Evolutionary conservation across 2,329 filamentous ascomycete species (phyloP).

Genomic region (Rhinocladiella mackenziei): DNA sequence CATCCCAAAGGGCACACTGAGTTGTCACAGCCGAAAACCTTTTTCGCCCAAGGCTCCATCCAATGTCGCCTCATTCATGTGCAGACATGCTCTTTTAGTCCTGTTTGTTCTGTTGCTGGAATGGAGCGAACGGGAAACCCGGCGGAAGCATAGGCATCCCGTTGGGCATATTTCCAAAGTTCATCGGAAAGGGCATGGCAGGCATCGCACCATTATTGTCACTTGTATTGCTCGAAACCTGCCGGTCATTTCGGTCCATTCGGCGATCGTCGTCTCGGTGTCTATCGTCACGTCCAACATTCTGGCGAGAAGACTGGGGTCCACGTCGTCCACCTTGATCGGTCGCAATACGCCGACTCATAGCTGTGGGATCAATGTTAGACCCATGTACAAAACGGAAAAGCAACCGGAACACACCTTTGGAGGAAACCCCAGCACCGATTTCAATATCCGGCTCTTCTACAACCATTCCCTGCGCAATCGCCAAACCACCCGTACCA

Average conservation of each 20-base stretch:
- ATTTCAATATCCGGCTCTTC: constrained; percentile 99
- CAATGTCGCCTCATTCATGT: neutral
- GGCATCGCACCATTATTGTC: constrained; percentile 30
- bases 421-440: constrained; percentile 92
- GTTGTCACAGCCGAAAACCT: neutral
- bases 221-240: constrained; percentile 18
- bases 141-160: constrained; percentile 49
- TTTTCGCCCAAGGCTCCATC: neutral
- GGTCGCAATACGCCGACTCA: constrained; percentile 50
- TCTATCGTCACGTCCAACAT: constrained; percentile 34
- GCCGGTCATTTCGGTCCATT: constrained; percentile 24
- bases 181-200: constrained; percentile 28
- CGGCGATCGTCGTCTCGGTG: constrained; percentile 37
- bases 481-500: constrained; percentile 77
- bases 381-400: constrained; percentile 5
- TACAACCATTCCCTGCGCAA: constrained; percentile 79
- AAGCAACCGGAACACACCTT: constrained; percentile 50
- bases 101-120: constrained; percentile 24
- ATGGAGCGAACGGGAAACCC: constrained; percentile 40
- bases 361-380: constrained; percentile 38
- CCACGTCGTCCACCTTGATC: constrained; percentile 49
- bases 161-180: constrained; percentile 36
- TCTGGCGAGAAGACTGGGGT: constrained; percentile 42
- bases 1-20: constrained; percentile 1
- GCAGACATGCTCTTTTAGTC: constrained; percentile 7